Evolutionary conservation across 2,329 filamentous ascomycete species (phyloP), one percentile per base, ranked within the genome.

Genomic region (Ascosphaera aggregata): DNA sequence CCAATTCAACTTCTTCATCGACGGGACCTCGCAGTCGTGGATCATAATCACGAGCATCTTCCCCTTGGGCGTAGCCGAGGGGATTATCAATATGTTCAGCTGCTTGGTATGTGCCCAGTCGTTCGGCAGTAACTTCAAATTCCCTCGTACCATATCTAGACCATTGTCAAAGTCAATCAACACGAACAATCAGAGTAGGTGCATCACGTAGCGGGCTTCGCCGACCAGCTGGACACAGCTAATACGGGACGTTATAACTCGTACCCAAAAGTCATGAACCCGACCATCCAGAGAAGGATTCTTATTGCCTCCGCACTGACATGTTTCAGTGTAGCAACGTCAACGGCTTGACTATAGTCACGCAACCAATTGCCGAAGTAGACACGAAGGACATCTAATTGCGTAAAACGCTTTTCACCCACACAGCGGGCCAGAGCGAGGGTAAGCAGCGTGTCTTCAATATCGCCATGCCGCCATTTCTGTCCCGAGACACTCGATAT

Each of bases 301-400:
- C 85, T 76, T 51, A 94, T 92, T 42, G 84, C 84, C 58, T 92
- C 82, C 39, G 81, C 77, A 41, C 80, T 86, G 45, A 94, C 84
- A 49, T 76, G 71, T 62, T 93, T 93, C 59, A 93, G 72, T 3
- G 82, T 91, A 44, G 82, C 85, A 38, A 93, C 80, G 56, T 94
- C 85, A 49, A 93, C 80, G 43, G 84, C 85, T 58, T 94, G 85
- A 39, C 80, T 89, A 59, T 94, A 94, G 59, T 94, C 85, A 41
- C 73, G 72, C 24, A 93, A 71, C 85, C 85, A 93, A 63, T 93
- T 94, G 46, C 85, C 85, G 62, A 94, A 94, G 63, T 94, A 94
- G 45, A 91, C 80, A 43, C 84, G 73, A 45, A 85, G 80, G 44
- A 93, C 79, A 52, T 76, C 78, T 51, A 92, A 71, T 62, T 89